Evolutionary conservation across 371 early-diverging fungal species (phyloP).

Genomic region (Circinella umbellata): DNA sequence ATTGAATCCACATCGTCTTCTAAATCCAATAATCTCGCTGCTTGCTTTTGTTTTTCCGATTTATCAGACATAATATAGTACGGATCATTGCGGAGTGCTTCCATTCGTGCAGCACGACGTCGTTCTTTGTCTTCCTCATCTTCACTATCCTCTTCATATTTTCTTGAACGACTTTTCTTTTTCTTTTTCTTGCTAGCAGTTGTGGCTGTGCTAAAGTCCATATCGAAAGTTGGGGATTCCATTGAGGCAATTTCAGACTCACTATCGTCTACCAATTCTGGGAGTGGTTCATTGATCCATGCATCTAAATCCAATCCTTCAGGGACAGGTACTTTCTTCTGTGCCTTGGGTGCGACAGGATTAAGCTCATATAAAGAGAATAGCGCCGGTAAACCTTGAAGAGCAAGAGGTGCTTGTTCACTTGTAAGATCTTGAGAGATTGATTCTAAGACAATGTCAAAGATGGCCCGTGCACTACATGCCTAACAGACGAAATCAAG

Average conservation of each 20-base stretch:
- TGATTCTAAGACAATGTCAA: constrained; percentile 54
- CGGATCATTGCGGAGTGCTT: constrained; percentile 72
- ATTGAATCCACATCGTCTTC: constrained; percentile 81
- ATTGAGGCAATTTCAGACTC: constrained; percentile 41
- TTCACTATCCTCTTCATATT: constrained; percentile 25
- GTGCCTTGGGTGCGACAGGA: constrained; percentile 93
- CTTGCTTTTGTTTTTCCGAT: constrained; percentile 13
- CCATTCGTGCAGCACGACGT: constrained; percentile 66
- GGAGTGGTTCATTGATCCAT: constrained; percentile 78
- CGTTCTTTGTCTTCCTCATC: constrained; percentile 30
- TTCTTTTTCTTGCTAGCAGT: constrained; percentile 26
- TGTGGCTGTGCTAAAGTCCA: constrained; percentile 21
- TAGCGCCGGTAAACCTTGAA: constrained; percentile 60
- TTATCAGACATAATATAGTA: constrained; percentile 69
- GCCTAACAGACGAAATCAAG: constrained; percentile 37
- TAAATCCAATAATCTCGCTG: constrained; percentile 29
- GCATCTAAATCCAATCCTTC: constrained; percentile 87
- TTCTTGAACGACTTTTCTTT: constrained; percentile 37
- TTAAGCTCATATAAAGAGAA: constrained; percentile 87
- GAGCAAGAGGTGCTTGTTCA: constrained; percentile 34
- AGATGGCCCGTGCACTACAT: constrained; percentile 59
- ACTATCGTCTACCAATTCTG: constrained; percentile 56
- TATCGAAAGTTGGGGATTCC: constrained; percentile 38
- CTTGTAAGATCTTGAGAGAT: constrained; percentile 17
- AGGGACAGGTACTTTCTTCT: constrained; percentile 87